These are phyloP conservation scores for Lotmaria passim DNA, from an alignment of 208 protist genomes.

Conservation along the genomic window DNA sequence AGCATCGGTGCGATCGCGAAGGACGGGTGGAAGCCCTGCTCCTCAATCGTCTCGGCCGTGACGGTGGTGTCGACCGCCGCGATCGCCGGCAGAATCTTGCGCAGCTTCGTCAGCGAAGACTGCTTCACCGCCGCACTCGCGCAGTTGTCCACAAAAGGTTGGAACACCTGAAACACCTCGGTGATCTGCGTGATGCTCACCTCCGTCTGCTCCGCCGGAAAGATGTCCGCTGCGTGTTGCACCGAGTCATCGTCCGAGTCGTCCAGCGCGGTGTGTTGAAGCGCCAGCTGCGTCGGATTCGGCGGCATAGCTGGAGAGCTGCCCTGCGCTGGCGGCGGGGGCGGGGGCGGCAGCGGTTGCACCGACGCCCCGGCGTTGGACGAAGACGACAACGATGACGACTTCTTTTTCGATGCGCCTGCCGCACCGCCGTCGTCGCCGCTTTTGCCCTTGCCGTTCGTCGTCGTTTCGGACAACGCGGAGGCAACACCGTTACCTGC, in stretches of 20 bases:
- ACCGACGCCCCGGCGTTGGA: not conserved
- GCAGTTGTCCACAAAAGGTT: conserved; percentile 40
- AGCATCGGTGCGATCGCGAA: conserved; percentile 53
- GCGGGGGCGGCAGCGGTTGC: conserved; percentile 17
- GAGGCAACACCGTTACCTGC: not conserved
- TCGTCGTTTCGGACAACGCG: not conserved
- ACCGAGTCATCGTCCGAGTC: conserved; percentile 16
- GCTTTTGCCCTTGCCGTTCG: not conserved
- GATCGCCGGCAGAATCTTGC: conserved; percentile 34
- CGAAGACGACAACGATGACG: conserved; percentile 2
- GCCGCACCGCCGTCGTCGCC: not conserved
- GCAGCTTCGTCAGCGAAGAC: conserved; percentile 34
- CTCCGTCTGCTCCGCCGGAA: conserved; percentile 39
- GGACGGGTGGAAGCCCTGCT: conserved; percentile 40
- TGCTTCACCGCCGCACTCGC: conserved; percentile 29
- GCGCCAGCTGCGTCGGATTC: conserved; percentile 8
- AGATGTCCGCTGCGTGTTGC: conserved; percentile 21
- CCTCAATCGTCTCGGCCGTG: conserved; percentile 21
- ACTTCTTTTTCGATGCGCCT: conserved; percentile 1
- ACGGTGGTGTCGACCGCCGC: conserved; percentile 35
- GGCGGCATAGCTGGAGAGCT: not conserved
- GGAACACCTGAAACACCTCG: conserved; percentile 49
- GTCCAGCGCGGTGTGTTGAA: conserved; percentile 18
- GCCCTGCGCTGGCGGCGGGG: conserved; percentile 3
- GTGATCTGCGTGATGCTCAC: conserved; percentile 46